Evolutionary conservation across 2,329 filamentous ascomycete genomes (phyloP).

Genomic region (Drechmeria coniospora): DNA sequence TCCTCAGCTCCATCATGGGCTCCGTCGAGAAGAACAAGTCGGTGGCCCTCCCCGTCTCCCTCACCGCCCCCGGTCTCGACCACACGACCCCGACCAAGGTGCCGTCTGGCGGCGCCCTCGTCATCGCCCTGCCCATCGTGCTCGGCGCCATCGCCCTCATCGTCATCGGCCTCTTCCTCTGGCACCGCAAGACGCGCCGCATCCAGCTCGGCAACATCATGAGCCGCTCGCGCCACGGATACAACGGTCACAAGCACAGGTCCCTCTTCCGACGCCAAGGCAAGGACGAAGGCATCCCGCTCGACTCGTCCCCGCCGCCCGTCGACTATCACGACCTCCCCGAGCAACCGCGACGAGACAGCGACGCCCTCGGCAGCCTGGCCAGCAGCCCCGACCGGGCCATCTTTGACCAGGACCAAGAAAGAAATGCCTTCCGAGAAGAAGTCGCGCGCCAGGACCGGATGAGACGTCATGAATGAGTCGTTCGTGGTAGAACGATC

Average conservation of each 20-base stretch:
- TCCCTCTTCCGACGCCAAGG: slow-evolving; percentile 15
- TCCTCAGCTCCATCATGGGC: slow-evolving; percentile 23
- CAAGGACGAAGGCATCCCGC: slow-evolving; percentile 26
- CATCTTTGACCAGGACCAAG: slow-evolving; percentile 20
- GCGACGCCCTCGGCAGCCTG: slow-evolving; percentile 33
- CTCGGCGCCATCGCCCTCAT: slow-evolving; percentile 31
- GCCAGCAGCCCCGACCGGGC: slow-evolving; percentile 30
- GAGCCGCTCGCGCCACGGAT: slow-evolving; percentile 27
- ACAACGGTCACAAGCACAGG: slow-evolving; percentile 23
- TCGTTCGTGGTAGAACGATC: no score
- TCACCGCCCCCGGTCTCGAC: slow-evolving; percentile 18
- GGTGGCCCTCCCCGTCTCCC: slow-evolving; percentile 23
- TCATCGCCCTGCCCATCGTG: slow-evolving; percentile 36
- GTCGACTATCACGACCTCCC: slow-evolving; percentile 12
- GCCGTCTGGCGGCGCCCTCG: slow-evolving; percentile 25
- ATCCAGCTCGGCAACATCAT: slow-evolving; percentile 38
- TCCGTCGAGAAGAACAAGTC: slow-evolving; percentile 23
- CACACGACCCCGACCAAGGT: slow-evolving; percentile 17
- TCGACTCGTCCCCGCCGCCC: slow-evolving; percentile 18
- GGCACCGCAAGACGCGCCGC: slow-evolving; percentile 33
- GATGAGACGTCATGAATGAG: not conserved
- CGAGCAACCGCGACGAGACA: slow-evolving; percentile 19
- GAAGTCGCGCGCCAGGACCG: slow-evolving; percentile 32
- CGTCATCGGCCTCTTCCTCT: slow-evolving; percentile 40
- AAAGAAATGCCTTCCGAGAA: slow-evolving; percentile 31